Base-by-base conservation (phyloP, 2,329 filamentous ascomycete species). In the Phialophora macrospora region DNA sequence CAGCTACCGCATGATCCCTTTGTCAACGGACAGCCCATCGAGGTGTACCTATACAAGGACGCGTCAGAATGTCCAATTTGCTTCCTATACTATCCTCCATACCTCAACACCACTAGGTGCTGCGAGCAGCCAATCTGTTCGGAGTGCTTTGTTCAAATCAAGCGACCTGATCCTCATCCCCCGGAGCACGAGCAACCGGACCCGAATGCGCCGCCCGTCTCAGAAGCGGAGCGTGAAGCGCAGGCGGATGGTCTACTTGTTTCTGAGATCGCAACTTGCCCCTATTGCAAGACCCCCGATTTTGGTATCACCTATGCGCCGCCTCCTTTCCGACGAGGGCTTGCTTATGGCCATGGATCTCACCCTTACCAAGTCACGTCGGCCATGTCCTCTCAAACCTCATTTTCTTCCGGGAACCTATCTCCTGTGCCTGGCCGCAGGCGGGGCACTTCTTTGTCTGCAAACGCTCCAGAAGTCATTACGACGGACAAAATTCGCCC, bases 81-180 rank as follows among this genome's bases (percentile, higher is more conserved):
- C 81, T 97, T 98, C 76, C 83, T 98, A 60, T 96, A 93, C 72
- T 99, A 98, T 72, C 95, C 95, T 0, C 93, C 93, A 3, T 96
- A 96, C 75, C 84, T 99, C 32, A 99, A 99, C 79, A 90, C 89
- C 70, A 99, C 95, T 0, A 85, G 95, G 71, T 99, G 95, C 76
- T 99, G 95, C 77, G 93, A 97, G 73, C 95, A 99, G 76, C 85
- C 91, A 5, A 98, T 99, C 68, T 99, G 95, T 79, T 98, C 93
- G 49, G 95, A 99, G 80, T 99, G 95, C 77, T 99, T 99, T 74
- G 95, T 99, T 3, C 95, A 99, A 77, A 99, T 99, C 76, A 98
- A 97, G 77, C 87, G 95, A 49, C 89, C 93, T 3, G 94, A 99
- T 70, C 93, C 93, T 9, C 92, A 97, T 76, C 87, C 93, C 46